Conservation (phyloP, 345 rosid species). For the Boechera retrofracta region DNA sequence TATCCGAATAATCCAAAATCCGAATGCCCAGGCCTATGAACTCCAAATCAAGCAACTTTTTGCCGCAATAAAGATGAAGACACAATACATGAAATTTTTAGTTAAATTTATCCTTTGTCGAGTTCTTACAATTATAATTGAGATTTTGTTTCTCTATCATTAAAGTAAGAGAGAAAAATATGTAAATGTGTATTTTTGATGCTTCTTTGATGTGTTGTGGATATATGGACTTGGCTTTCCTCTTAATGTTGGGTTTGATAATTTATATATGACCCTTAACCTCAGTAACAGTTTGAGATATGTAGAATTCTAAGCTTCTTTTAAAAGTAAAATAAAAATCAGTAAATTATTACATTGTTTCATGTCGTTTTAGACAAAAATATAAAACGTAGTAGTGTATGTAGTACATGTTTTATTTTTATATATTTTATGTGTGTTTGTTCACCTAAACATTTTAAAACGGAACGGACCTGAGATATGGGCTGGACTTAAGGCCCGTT, state of each 20-base stretch:
- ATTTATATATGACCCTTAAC: background rate
- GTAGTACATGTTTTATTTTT: background rate
- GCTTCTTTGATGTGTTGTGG: background rate
- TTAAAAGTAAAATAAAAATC: too few relatives aligned
- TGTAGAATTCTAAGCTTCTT: background rate
- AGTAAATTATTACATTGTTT: background rate
- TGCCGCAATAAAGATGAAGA: background rate
- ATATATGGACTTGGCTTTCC: background rate
- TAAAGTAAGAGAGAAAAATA: background rate
- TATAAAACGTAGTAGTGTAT: background rate
- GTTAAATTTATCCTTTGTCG: background rate
- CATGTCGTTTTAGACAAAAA: background rate
- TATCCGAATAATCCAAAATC: too few relatives aligned
- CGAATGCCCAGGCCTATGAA: background rate
- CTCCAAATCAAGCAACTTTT: background rate
- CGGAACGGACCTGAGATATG: background rate
- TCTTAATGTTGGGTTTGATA: background rate
- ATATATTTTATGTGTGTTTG: background rate
- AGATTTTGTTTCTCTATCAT: background rate
- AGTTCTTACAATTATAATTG: background rate
- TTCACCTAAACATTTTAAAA: background rate
- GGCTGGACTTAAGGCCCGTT: too few relatives aligned
- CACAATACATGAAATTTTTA: background rate
- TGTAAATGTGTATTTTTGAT: background rate
- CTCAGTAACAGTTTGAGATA: background rate